Conservation (phyloP, 495 filamentous ascomycete species). For the Hypoxylon crocopeplum region DNA sequence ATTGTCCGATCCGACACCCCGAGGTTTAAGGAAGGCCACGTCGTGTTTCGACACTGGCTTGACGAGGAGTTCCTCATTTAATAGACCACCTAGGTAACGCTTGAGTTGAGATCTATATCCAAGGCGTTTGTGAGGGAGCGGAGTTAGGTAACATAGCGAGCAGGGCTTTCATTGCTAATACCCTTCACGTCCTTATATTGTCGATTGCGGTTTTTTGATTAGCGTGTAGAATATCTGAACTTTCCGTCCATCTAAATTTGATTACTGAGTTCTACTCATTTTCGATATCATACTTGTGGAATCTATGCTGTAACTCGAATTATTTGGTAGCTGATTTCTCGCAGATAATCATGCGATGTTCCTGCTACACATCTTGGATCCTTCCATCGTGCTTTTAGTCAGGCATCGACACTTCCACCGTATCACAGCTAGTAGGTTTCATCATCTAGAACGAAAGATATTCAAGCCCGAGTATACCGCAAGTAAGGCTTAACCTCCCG, state of each 20-base stretch:
- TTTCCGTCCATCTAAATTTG: not conserved
- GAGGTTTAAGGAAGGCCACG: slow-evolving; percentile 74
- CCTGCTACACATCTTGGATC: too few species aligned
- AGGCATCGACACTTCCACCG: too few species aligned
- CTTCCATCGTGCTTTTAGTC: too few species aligned
- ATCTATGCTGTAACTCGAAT: too few species aligned
- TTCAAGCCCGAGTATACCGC: slow-evolving; percentile 58
- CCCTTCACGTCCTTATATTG: not conserved
- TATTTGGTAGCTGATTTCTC: too few species aligned
- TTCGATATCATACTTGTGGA: too few species aligned
- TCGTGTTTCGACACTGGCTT: slow-evolving; percentile 84
- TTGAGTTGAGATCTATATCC: not conserved
- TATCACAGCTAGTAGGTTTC: too few species aligned
- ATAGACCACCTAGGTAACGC: slow-evolving; percentile 25
- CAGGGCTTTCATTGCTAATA: not conserved
- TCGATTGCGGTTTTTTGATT: not conserved
- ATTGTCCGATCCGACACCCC: slow-evolving; percentile 72
- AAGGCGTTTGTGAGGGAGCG: slow-evolving; percentile 4
- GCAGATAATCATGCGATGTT: too few species aligned
- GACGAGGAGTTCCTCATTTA: slow-evolving; percentile 74
- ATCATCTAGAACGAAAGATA: not conserved
- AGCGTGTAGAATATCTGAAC: not conserved
- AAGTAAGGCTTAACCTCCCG: slow-evolving; percentile 94
- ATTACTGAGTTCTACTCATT: too few species aligned
- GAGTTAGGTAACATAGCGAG: not conserved